Evolutionary conservation across 1,284 basidiomycete species (phyloP), one percentile per base, ranked within the genome.

Genomic region (Phlebopus sp.): DNA sequence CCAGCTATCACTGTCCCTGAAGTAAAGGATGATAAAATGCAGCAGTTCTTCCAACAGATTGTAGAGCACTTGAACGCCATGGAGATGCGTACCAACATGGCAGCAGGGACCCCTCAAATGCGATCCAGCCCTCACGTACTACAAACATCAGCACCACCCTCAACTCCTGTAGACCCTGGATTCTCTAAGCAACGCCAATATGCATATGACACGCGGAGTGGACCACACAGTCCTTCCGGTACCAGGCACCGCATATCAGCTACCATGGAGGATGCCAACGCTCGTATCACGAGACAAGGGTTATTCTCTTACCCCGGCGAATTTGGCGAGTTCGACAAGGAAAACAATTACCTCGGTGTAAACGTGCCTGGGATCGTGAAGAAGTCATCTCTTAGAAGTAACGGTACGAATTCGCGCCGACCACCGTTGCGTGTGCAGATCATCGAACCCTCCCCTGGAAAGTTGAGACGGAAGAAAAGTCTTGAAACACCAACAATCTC

Each of bases 21-120:
- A 19, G 53, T 56, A 42, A 51, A 62, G 45, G 86, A 90, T 56
- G 81, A 80, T 39, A 79, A 80, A 37, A 82, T 92, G 63, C 86
- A 90, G 51, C 68, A 78, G 35, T 92, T 92, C 68, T 88, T 92
- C 67, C 75, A 84, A 47, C 87, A 92, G 66, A 84, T 94, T 42
- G 85, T 85, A 6, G 82, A 90, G 36, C 87, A 90, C 58, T 78
- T 93, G 39, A 84, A 83, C 50, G 78, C 79, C 39, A 82, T 92
- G 71, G 81, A 84, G 57, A 67, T 71, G 31, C 68, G 67, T 50
- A 67, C 71, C 5, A 55, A 55, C 29, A 58, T 58, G 38, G 37
- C 51, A 14, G 54, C 52, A 32, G 55, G 49, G 30, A 54, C 55
- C 13, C 59, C 64, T 10, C 58, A 50, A 14, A n/a, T 59, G 29